These are phyloP conservation scores for Chloranthus sessilifolius DNA, from an alignment of 164 flowering plant species.

Conservation along the genomic window DNA sequence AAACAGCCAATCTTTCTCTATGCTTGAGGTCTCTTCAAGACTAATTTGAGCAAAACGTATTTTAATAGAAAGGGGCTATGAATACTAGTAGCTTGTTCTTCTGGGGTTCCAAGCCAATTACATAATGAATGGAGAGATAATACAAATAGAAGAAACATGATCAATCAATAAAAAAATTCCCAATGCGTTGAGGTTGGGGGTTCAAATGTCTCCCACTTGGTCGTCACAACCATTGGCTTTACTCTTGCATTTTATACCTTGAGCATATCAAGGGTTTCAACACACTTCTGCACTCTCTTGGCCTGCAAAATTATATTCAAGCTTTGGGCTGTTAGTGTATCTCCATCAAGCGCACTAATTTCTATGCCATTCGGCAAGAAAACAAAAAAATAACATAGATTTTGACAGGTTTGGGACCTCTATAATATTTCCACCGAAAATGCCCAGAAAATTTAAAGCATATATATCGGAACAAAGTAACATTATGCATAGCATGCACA, in stretches of 20 bases:
- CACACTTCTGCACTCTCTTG: constrained; percentile 66
- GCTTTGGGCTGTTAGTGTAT: no score
- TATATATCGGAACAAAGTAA: no score
- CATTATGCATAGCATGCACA: no score
- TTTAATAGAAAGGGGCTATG: constrained; percentile 2
- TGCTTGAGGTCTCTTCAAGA: no score
- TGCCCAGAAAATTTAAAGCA: no score
- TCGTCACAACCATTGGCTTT: constrained; percentile 40
- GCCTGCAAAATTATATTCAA: constrained; percentile 50
- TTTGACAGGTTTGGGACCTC: no score
- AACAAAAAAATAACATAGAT: no score
- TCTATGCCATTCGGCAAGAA: no score
- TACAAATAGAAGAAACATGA: constrained; percentile 3
- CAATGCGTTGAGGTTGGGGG: constrained; percentile 32
- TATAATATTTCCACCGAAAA: no score
- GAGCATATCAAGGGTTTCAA: constrained; percentile 58
- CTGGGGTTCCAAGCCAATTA: not conserved
- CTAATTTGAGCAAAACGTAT: no score
- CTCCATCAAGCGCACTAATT: no score
- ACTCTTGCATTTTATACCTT: constrained; percentile 48
- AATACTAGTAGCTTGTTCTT: constrained; percentile 5
- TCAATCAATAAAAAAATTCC: constrained; percentile 61
- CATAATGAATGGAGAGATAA: constrained; percentile 12
- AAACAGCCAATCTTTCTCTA: no score
- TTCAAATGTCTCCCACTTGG: constrained; percentile 70